Evolutionary conservation across 164 flowering plant genomes (phyloP).

Genomic region (Warburgia ugandensis): DNA sequence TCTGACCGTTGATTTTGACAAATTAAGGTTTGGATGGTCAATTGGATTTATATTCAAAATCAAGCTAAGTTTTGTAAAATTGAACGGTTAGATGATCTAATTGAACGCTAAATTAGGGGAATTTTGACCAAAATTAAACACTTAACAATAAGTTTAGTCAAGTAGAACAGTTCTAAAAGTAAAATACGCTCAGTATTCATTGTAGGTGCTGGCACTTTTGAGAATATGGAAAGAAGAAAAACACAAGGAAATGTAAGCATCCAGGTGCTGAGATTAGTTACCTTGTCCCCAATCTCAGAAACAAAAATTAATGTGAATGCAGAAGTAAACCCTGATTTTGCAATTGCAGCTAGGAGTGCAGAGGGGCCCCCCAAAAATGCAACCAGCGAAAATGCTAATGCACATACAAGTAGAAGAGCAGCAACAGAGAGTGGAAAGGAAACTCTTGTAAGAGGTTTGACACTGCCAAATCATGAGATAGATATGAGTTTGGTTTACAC

Average conservation of each 20-base stretch:
- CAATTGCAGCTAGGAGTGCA: constrained; percentile 53
- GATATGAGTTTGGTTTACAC: not conserved
- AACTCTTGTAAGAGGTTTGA: not conserved
- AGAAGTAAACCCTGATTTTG: constrained; percentile 96
- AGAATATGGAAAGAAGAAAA: too few relatives aligned
- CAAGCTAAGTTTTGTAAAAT: too few relatives aligned
- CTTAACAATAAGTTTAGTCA: too few relatives aligned
- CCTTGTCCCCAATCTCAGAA: constrained; percentile 99
- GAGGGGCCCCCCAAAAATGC: not conserved
- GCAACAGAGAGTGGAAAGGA: not conserved
- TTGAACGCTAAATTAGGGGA: too few relatives aligned
- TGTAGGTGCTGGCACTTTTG: too few relatives aligned
- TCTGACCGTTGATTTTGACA: too few relatives aligned
- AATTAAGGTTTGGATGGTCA: too few relatives aligned
- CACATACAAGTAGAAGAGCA: not conserved
- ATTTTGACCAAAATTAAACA: too few relatives aligned
- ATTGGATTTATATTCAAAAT: too few relatives aligned
- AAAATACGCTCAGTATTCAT: too few relatives aligned
- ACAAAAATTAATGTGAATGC: constrained; percentile 93
- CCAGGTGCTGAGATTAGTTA: constrained; percentile 1
- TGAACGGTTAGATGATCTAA: too few relatives aligned
- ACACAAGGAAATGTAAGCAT: not conserved
- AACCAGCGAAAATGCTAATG: not conserved
- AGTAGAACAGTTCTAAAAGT: too few relatives aligned
- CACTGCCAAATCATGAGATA: constrained; percentile 2